These are phyloP conservation scores for Sporobolus alterniflorus DNA, from an alignment of 202 grass and related monocot genomes.

Conservation along the genomic window DNA sequence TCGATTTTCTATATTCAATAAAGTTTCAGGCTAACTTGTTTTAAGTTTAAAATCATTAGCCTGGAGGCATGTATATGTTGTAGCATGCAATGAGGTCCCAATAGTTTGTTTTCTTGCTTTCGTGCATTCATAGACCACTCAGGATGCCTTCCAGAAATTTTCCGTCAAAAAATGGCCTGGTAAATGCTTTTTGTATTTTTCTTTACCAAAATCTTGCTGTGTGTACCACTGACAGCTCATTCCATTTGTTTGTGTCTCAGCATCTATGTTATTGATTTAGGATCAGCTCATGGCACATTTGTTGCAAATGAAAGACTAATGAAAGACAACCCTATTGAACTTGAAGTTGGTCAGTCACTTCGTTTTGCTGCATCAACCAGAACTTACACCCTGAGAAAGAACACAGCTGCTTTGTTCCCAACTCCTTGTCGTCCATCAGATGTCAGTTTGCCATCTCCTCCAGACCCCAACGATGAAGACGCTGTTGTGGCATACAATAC, in stretches of 20 bases:
- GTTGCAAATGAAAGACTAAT: conserved; percentile 94
- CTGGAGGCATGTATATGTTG: neutral
- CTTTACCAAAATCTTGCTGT: neutral
- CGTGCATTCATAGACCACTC: neutral
- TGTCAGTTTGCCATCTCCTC: conserved; percentile 91
- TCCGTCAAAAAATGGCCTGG: neutral
- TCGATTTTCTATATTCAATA: neutral
- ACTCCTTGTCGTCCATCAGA: conserved; percentile 57
- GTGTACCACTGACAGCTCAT: neutral
- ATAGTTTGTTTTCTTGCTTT: neutral
- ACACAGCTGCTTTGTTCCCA: conserved; percentile 68
- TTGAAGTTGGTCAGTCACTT: conserved; percentile 97
- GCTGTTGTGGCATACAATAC: conserved; percentile 96
- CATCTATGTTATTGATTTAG: conserved; percentile 93
- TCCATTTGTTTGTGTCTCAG: conserved; percentile 40
- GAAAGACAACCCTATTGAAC: conserved; percentile 87
- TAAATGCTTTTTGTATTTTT: neutral
- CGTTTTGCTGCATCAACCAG: conserved; percentile 93
- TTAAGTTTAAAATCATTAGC: conserved; percentile 17
- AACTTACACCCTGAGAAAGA: conserved; percentile 80
- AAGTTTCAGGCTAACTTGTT: neutral
- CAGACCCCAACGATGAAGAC: conserved; percentile 86
- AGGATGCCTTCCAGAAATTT: neutral
- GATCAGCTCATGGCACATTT: conserved; percentile 96
- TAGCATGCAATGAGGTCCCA: neutral